Percentiles rank a stretch among this genome's conserved stretches.
These are phyloP conservation scores for Leishmania martiniquensis DNA, from an alignment of 208 protist species.

Conservation along the genomic window DNA sequence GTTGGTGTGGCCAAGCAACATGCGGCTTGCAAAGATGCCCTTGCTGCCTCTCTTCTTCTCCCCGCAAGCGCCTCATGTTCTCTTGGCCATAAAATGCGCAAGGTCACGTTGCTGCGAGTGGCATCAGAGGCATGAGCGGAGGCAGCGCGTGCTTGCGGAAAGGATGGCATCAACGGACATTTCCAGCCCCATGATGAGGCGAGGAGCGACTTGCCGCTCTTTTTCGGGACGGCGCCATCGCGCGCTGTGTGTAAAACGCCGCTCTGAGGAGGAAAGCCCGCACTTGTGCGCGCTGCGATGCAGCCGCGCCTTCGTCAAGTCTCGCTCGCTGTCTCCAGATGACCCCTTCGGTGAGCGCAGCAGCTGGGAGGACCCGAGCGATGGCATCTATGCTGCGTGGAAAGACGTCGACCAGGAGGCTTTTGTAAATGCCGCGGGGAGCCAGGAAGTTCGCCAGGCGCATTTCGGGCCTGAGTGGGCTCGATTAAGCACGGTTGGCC, in stretches of 20 bases:
- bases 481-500: conserved; percentile 67
- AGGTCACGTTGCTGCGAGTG: not conserved
- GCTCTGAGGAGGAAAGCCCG: not conserved
- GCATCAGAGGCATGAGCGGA: not conserved
- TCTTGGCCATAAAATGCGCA: not conserved
- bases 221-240: not conserved
- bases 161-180: not conserved
- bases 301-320: conserved; percentile 31
- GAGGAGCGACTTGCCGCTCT: not conserved
- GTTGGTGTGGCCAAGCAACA: not conserved
- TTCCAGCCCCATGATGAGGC: not conserved
- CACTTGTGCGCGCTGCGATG: conserved; percentile 3
- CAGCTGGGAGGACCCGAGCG: conserved; percentile 65
- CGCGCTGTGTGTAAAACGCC: not conserved
- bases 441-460: conserved; percentile 61
- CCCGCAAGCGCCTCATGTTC: not conserved
- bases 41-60: conserved; percentile 8
- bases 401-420: conserved; percentile 64
- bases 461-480: conserved; percentile 88
- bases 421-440: conserved; percentile 67
- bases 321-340: conserved; percentile 55
- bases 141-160: not conserved
- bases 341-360: conserved; percentile 82
- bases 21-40: not conserved
- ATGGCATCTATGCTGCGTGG: conserved; percentile 72